A percentile compares a stretch with the other conserved stretches of the same genome.
Conservation (phyloP, 2,329 filamentous ascomycete genomes). For the Sporothrix brunneoviolacea region DNA sequence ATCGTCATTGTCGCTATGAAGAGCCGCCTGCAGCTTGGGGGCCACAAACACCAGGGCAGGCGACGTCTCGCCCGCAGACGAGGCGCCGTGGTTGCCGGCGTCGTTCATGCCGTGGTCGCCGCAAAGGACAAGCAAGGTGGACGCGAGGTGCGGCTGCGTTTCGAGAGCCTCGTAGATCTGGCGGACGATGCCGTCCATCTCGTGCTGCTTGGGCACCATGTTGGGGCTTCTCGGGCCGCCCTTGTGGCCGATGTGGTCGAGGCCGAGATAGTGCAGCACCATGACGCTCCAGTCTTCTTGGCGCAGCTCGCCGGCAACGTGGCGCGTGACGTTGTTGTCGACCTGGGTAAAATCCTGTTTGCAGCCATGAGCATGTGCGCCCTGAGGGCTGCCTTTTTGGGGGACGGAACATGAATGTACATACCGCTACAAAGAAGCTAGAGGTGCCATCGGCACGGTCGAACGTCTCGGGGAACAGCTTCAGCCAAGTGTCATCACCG, state of each 20-base stretch:
- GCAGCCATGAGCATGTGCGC: too few relatives aligned
- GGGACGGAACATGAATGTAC: too few relatives aligned
- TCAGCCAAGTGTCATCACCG: conserved; percentile 97
- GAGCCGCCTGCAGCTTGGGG: conserved; percentile 55
- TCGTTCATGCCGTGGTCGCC: conserved; percentile 99
- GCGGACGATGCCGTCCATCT: conserved; percentile 54
- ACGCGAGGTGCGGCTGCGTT: conserved; percentile 60
- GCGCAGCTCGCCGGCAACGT: conserved; percentile 69
- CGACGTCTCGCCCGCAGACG: conserved; percentile 88
- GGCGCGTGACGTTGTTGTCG: conserved; percentile 92
- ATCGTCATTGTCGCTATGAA: conserved; percentile 16
- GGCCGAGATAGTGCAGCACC: conserved; percentile 89
- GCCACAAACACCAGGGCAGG: conserved; percentile 87
- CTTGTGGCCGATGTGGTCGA: conserved; percentile 98
- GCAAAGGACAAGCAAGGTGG: conserved; percentile 76
- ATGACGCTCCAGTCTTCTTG: conserved; percentile 84
- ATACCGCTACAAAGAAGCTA: conserved; percentile 96
- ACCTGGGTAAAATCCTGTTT: conserved; percentile 99
- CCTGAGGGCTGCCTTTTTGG: too few relatives aligned
- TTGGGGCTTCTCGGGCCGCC: conserved; percentile 76
- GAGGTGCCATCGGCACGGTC: conserved; percentile 84
- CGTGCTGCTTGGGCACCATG: conserved; percentile 86
- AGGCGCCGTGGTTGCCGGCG: conserved; percentile 92
- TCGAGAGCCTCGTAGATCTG: conserved; percentile 72
- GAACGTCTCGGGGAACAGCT: conserved; percentile 87